Evolutionary conservation across 306 rosid genomes (phyloP), one percentile per base, ranked within the genome.

Genomic region (Begonia loranthoides): DNA sequence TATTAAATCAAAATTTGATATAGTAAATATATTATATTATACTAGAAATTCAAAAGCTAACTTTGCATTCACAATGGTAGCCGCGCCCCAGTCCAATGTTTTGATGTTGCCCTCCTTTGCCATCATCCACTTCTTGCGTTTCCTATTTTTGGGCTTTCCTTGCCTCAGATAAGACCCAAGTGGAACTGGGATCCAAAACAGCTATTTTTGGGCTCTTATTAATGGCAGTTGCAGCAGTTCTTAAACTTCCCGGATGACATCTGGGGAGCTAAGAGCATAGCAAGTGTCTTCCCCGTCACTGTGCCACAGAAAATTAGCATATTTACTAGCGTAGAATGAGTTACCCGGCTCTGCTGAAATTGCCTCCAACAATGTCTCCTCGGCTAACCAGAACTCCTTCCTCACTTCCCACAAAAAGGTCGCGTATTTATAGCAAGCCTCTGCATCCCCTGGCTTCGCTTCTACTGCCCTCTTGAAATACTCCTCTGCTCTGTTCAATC

Each of bases 271-370:
- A 1, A 79, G 74, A 15, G 99, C 94, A 54, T 74, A 92, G 52
- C 96, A 92, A 10, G 99, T 83, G 63, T 92, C 99, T 21, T 92
- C 96, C 1, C 71, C 99, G 17, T 94, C 99, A 2, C 94, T 83
- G 66, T 83, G 75, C 99, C 99, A 86, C 0, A 92, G 94, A 57
- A 92, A 92, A 70, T 83, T 82, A 44, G 99, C 99, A 45, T 92
- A 92, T 24, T 71, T 79, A 15, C 93, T 94, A 0, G 99, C 83
- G 48, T 92, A 81, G 63, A 54, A 73, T 0, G 96, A 61, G 73
- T 92, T 92, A 13, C 38, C 59, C 6, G 99, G 94, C 13, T 92
- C 96, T 1, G 81, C 93, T 7, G 79, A 59, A 14, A 92, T 80
- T 34, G 99, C 99, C 11, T 79, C 96, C 57, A 86, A 67, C 55